Conservation (phyloP, 352 stramenopile genomes). For the Thalassiosira mediterranea region DNA sequence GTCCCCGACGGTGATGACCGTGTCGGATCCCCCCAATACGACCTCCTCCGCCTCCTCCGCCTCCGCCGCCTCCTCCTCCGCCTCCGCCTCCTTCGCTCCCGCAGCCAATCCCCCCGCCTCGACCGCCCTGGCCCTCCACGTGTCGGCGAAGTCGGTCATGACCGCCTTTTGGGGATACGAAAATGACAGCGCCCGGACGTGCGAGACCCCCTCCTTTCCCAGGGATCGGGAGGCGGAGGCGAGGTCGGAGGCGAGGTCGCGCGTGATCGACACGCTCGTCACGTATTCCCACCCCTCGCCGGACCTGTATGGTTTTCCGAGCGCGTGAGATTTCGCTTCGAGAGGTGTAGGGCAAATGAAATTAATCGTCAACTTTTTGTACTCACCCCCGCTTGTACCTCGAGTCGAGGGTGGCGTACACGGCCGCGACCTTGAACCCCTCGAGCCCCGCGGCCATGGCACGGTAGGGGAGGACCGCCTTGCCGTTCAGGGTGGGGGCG, state of each 20-base stretch:
- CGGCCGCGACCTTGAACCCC: conserved; percentile 60
- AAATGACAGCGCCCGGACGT: conserved; percentile 76
- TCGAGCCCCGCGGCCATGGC: conserved; percentile 59
- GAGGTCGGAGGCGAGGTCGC: conserved; percentile 57
- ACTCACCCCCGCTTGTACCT: conserved; percentile 63
- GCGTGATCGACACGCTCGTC: conserved; percentile 64
- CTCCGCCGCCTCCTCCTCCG: conserved; percentile 26
- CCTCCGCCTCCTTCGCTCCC: not conserved
- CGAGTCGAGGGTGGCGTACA: conserved; percentile 71
- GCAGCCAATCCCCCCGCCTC: conserved; percentile 5
- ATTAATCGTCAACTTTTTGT: not conserved
- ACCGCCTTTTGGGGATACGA: conserved; percentile 63
- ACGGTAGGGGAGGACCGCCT: conserved; percentile 64
- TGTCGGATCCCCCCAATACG: not conserved
- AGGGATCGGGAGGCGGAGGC: conserved; percentile 22
- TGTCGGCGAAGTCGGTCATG: conserved; percentile 74
- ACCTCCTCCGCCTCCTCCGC: not conserved
- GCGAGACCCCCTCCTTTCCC: conserved; percentile 27
- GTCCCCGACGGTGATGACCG: conserved; percentile 5
- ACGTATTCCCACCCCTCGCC: conserved; percentile 66
- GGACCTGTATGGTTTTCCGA: conserved; percentile 15
- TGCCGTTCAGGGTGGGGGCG: conserved; percentile 70
- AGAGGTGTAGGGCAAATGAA: conserved; percentile 1
- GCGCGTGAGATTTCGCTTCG: not conserved
- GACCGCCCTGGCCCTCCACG: conserved; percentile 56